Evolutionary conservation across 805 yeast genomes (phyloP), one percentile per base, ranked within the genome.

Genomic region (Lipomyces starkeyi): DNA sequence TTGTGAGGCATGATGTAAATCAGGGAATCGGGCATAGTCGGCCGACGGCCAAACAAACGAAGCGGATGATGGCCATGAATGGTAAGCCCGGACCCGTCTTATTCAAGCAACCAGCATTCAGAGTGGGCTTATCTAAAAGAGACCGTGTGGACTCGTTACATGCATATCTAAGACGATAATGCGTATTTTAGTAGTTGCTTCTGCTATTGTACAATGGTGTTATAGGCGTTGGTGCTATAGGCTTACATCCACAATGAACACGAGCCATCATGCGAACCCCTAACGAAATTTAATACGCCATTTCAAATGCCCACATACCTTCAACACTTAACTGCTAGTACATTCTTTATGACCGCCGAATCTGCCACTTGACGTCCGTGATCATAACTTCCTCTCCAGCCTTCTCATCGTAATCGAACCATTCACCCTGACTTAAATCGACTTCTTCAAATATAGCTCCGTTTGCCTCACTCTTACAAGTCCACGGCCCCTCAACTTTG

Each of bases 381-480:
- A 95, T 84, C 27, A 93, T 86, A 22, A 93, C 97, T 78, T 94
- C 98, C 56, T 82, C 85, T 13, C 87, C 85, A 7, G 90, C 88
- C 72, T 87, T 86, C 65, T 95, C 98, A 77, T 95, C 98, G 76
- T 93, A 95, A 74, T 95, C 99, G 76, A 88, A 95, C 93, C 97
- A 93, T 76, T 95, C 98, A 63, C 86, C 87, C 32, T 91, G 97
- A 49, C 83, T 85, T 35, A 93, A 80, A 65, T 90, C 95, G 32
- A 92, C 84, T 35, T 90, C 91, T 5, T 75, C 75, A 74, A 90
- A 91, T 63, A 76, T 78, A 9, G 89, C 82, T 13, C 80, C 78
- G 2, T 85, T 77, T 14, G 85, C 87, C 5, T 79, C 82, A 13
- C 91, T 90, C 54, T 75, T 79, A 64, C 90, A 87, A 37, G 76